phyloP scores from a whole-genome alignment of 371 early-diverging fungal genomes.

The Batkoa obscura region DNA sequence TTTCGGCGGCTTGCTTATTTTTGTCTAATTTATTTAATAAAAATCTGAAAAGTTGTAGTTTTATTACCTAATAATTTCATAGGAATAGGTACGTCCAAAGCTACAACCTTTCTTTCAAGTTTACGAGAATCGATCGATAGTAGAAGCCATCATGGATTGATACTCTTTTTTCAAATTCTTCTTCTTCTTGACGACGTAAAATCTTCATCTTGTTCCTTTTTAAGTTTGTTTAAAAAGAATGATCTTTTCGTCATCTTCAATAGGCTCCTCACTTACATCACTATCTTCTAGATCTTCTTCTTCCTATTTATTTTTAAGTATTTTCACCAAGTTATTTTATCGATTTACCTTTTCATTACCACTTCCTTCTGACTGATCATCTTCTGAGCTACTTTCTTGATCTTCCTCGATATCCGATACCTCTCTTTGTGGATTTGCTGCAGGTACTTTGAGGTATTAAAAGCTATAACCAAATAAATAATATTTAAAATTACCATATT shows the following conservation, averaged over 20 bases:
- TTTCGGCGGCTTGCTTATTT: neutral
- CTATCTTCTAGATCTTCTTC: conserved; percentile 20
- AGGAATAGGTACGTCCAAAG: conserved; percentile 70
- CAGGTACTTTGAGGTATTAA: neutral
- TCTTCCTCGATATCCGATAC: neutral
- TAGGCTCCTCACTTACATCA: neutral
- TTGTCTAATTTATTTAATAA: neutral
- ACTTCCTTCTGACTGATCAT: neutral
- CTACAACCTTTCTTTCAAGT: conserved; percentile 46
- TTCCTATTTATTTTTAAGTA: neutral
- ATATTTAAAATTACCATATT: too few relatives aligned
- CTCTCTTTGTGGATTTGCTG: neutral
- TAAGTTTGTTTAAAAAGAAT: neutral
- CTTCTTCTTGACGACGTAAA: conserved; percentile 25
- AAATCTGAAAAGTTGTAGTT: neutral
- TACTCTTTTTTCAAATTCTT: conserved; percentile 59
- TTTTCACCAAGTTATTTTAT: too few relatives aligned
- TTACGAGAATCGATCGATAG: conserved; percentile 60
- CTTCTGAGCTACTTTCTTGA: neutral
- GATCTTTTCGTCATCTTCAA: conserved; percentile 7
- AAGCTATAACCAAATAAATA: too few relatives aligned
- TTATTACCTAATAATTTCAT: conserved; percentile 31
- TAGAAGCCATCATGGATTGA: conserved; percentile 62
- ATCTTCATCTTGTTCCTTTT: too few relatives aligned
- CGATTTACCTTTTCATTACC: too few relatives aligned